Evolutionary conservation across 371 early-diverging fungal species (phyloP), one percentile per base, ranked within the genome.

Genomic region (Mucor sp.): DNA sequence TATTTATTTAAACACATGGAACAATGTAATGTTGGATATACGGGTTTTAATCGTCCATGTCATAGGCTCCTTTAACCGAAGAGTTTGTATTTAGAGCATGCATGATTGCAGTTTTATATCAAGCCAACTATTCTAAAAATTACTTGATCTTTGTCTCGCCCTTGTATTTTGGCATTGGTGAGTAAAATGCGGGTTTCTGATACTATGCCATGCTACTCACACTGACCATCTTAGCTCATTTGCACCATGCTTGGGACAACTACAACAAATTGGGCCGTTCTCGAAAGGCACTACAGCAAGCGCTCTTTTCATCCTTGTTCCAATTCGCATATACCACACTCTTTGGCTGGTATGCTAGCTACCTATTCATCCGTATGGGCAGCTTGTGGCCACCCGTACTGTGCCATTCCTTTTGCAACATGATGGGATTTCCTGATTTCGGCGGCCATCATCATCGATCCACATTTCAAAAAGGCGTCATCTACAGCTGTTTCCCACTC

Each of bases 321-420:
- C 90, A 90, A 65, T 87, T 90, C 44, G 21, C 67, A 0, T 91
- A 89, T 67, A 91, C 90, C 0, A 85, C 83, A 8, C n/a, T 90
- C 3, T 91, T 90, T 81, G 92, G 92, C 21, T 88, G 88, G 88
- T 87, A 83, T 71, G 85, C 82, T 12, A 84, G 88, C 56, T 89
- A 79, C 66, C 56, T 87, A 19, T 81, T 89, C 53, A 25, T 89
- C 27, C 78, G 88, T 28, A 81, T 80, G 1, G 84, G 87, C 28
- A 77, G 62, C 33, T 14, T 87, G 1, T 61, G 69, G 74, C 60
- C 77, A 21, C 68, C 74, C 55, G 74, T 88, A 9, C 28, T 83
- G 11, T 74, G 80, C 25, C 92, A 91, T 71, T 70, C 83, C 23
- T 85, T 91, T 57, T 89, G 90, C 75, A 91, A 91, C 66, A 69